phyloP scores from a whole-genome alignment of 225 moss, liverwort and hornwort species.

The Neckera pumila region DNA sequence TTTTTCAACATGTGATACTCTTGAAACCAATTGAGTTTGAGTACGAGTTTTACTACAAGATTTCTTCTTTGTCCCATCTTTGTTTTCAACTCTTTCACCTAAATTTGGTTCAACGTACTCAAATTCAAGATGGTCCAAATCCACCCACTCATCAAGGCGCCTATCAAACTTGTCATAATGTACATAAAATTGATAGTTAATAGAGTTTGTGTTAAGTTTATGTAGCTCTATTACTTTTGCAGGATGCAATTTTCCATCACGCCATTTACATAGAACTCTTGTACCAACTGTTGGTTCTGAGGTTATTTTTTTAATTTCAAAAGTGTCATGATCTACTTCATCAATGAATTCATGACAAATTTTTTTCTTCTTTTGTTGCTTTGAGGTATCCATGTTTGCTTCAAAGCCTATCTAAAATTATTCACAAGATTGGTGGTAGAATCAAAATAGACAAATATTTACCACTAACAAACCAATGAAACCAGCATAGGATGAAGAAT shows the following conservation, averaged over 20 bases:
- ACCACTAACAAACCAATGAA: neutral
- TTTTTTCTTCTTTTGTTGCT: neutral
- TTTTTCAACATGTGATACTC: conserved; percentile 47
- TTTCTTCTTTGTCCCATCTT: conserved; percentile 43
- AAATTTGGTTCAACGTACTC: neutral
- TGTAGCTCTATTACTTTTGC: conserved; percentile 47
- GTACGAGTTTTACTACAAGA: conserved; percentile 38
- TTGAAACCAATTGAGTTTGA: neutral
- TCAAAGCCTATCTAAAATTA: no score
- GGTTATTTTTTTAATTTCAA: no score
- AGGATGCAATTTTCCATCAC: conserved; percentile 37
- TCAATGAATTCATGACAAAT: neutral
- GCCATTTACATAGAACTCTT: conserved; percentile 49
- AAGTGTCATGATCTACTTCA: neutral
- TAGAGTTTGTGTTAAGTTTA: conserved; percentile 30
- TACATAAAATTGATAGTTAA: conserved; percentile 62
- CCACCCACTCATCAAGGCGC: conserved; percentile 72
- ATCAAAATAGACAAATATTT: neutral
- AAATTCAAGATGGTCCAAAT: conserved; percentile 50
- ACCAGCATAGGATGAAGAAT: no score
- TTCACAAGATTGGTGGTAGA: neutral
- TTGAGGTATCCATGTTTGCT: neutral
- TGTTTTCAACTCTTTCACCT: conserved; percentile 47
- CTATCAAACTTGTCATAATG: conserved; percentile 54
- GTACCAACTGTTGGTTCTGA: no score